These are phyloP conservation scores for Xylaria sp. DNA, from an alignment of 2,329 filamentous ascomycete species.

Conservation along the genomic window DNA sequence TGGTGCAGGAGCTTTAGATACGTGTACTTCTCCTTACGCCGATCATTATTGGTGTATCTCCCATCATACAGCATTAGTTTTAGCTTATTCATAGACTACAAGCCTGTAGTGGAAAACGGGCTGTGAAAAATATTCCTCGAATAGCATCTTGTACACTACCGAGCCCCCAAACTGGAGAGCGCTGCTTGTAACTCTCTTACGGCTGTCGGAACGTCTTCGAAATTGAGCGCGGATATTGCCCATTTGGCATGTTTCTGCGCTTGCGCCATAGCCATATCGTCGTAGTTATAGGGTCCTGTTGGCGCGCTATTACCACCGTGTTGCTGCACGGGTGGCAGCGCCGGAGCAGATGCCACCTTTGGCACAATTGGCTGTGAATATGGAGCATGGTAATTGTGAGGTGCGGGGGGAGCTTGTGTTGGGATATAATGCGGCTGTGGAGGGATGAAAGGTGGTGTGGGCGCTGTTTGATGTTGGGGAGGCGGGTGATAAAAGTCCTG, in stretches of 20 bases:
- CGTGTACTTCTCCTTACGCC: constrained; percentile 11
- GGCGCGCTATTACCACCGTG: constrained; percentile 43
- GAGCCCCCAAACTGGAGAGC: constrained; percentile 74
- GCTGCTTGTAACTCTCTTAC: constrained; percentile 85
- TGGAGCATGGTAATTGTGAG: constrained; percentile 41
- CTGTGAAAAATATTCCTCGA: not conserved
- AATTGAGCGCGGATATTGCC: constrained; percentile 96
- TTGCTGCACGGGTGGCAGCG: constrained; percentile 39
- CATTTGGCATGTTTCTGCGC: constrained; percentile 97
- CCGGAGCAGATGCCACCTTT: constrained; percentile 35
- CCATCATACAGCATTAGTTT: constrained; percentile 1
- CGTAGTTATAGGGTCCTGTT: constrained; percentile 61
- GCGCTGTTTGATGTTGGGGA: constrained; percentile 47
- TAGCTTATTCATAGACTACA: not conserved
- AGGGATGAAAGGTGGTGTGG: constrained; percentile 41
- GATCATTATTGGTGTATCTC: not conserved
- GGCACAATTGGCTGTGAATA: constrained; percentile 44
- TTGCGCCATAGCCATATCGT: constrained; percentile 76
- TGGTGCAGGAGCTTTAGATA: not conserved
- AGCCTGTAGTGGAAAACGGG: not conserved
- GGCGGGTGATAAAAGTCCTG: constrained; percentile 52
- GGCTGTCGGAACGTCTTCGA: constrained; percentile 93
- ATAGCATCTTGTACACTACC: constrained; percentile 50
- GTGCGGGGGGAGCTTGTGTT: constrained; percentile 44
- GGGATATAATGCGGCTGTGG: constrained; percentile 41